Evolutionary conservation across 495 filamentous ascomycete species (phyloP), one percentile per base, ranked within the genome.

Genomic region (Tuber brumale): DNA sequence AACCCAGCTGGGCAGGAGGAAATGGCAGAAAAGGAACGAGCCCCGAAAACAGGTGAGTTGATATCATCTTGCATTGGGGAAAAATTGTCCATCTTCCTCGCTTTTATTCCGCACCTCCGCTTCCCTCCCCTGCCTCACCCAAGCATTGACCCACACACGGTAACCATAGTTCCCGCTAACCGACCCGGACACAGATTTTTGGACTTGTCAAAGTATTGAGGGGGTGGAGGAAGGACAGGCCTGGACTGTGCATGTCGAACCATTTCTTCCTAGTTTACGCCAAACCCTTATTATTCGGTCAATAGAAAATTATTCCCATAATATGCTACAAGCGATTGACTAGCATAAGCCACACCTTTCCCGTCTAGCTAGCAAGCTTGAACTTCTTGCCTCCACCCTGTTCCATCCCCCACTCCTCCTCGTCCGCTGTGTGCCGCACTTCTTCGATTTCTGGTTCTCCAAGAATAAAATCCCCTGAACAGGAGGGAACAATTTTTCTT

Each of bases 241-340:
- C n/a, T 61, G 51, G 51, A 61, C 51, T 27, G 51, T 61, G 51
- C n/a, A 27, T 31, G 51, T 61, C n/a, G 51, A 23, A 31, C 51
- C 51, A 61, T n/a, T 31, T 61, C 51, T 61, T 14, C 51, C n/a
- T 61, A 61, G 51, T 31, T 27, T 23, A n/a, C n/a, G 31, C 51
- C 31, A 61, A 31, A 21, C n/a, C 27, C 51, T n/a, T n/a, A 31
- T 61, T 14, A 27, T n/a, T 57, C 51, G n/a, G 51, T 61, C n/a
- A n/a, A 61, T 61, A 61, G 51, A 61, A 61, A 61, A 31, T 31
- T 61, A 61, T 61, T 61, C 46, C 46, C 21, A 51, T 51, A 51
- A 51, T 10, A 51, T n/a, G 5, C 51, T 8, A 61, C 51, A 61
- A 61, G 51, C n/a, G 31, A 61, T 19, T 61, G 51, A 61, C 51